Evolutionary conservation across 495 filamentous ascomycete species (phyloP).

Genomic region (Penicillium dipodomyicola): DNA sequence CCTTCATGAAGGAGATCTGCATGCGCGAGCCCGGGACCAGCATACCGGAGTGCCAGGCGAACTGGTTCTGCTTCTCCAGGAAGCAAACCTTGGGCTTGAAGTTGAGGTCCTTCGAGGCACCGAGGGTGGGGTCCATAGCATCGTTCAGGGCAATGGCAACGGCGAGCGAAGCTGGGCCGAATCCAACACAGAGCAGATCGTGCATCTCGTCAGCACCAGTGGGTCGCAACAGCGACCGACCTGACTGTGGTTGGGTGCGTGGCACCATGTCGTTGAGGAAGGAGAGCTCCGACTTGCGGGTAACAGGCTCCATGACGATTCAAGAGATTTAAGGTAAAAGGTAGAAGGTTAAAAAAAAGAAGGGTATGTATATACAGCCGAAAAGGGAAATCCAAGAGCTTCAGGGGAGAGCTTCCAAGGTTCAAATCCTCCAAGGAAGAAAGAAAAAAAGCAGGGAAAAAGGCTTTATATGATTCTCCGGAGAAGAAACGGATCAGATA

Average conservation of each 20-base stretch:
- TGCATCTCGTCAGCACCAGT: slow-evolving; percentile 57
- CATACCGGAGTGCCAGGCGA: slow-evolving; percentile 95
- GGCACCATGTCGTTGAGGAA: slow-evolving; percentile 21
- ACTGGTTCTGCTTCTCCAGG: slow-evolving; percentile 77
- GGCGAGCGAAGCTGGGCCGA: slow-evolving; percentile 90
- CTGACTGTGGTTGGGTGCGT: slow-evolving; percentile 14
- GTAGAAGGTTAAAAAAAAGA: neutral
- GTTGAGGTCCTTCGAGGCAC: slow-evolving; percentile 17
- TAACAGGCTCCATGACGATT: slow-evolving; percentile 22
- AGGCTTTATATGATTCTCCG: slow-evolving; percentile 7
- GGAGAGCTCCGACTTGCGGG: slow-evolving; percentile 25
- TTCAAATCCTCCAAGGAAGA: neutral
- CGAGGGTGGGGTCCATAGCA: slow-evolving; percentile 43
- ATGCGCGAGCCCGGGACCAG: slow-evolving; percentile 88
- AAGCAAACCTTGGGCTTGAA: slow-evolving; percentile 70
- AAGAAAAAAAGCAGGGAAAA: slow-evolving; percentile 13
- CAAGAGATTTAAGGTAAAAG: neutral
- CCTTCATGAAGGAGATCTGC: slow-evolving; percentile 98
- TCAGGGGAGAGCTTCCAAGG: neutral
- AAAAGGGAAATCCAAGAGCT: neutral
- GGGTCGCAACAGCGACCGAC: slow-evolving; percentile 26
- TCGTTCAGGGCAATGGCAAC: slow-evolving; percentile 90
- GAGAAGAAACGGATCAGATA: slow-evolving; percentile 30
- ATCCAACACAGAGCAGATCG: slow-evolving; percentile 88
- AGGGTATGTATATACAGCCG: neutral